These are phyloP conservation scores for Lupinus albus DNA, from an alignment of 306 rosid genomes.

Conservation along the genomic window DNA sequence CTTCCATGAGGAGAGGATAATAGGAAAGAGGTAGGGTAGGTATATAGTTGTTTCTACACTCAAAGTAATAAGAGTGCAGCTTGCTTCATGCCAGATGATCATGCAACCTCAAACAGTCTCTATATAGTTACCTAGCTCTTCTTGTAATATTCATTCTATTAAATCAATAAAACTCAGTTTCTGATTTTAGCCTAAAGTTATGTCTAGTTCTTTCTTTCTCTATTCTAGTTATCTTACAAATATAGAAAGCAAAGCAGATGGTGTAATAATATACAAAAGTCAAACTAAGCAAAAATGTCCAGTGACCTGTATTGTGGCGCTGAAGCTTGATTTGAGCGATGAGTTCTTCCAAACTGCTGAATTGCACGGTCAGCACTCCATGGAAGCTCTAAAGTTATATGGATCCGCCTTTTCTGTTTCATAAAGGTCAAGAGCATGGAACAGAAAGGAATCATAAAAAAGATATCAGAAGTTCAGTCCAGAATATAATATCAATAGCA, in stretches of 20 bases:
- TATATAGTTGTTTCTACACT: too few relatives aligned
- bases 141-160: too few relatives aligned
- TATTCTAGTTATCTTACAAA: too few relatives aligned
- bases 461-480: constrained; percentile 17
- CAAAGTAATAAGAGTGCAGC: too few relatives aligned
- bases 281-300: constrained; percentile 29
- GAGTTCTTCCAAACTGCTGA: constrained; percentile 99
- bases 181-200: too few relatives aligned
- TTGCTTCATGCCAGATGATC: too few relatives aligned
- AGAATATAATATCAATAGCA: constrained; percentile 7
- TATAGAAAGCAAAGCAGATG: constrained; percentile 25
- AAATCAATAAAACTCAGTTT: too few relatives aligned
- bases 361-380: constrained; percentile 99
- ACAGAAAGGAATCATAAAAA: constrained; percentile 29
- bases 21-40: too few relatives aligned
- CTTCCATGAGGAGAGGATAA: too few relatives aligned
- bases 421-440: constrained; percentile 33
- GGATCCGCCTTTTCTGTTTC: constrained; percentile 89
- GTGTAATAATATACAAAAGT: background rate
- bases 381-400: constrained; percentile 93
- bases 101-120: too few relatives aligned
- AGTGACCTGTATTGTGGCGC: constrained; percentile 95
- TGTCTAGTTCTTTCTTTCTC: too few relatives aligned
- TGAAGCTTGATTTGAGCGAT: constrained; percentile 96
- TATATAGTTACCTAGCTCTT: too few relatives aligned